These are phyloP conservation scores for Geotrichum reessii DNA, from an alignment of 1,139 yeast species.

Conservation along the genomic window DNA sequence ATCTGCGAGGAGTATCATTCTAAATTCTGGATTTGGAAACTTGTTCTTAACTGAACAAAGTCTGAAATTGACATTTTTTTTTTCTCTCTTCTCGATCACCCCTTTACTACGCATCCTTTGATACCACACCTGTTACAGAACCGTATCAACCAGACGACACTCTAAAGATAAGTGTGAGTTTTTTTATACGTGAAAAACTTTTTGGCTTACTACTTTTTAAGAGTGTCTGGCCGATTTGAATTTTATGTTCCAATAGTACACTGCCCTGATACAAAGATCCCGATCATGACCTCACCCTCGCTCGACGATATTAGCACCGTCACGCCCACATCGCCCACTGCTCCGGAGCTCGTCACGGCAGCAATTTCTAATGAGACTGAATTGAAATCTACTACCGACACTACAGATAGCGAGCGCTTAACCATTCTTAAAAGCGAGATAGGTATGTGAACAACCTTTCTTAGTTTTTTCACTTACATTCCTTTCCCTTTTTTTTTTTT, in stretches of 20 bases:
- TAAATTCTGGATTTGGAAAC: not conserved
- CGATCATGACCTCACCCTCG: not conserved
- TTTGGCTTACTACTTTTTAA: not conserved
- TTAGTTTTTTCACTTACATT: not conserved
- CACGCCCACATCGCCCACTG: not conserved
- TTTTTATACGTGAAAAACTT: not conserved
- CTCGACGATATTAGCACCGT: not conserved
- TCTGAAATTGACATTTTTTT: not conserved
- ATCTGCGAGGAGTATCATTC: not conserved
- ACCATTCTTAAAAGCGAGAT: slow-evolving; percentile 15
- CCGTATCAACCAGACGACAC: not conserved
- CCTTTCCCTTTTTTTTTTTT: not conserved
- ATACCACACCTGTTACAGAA: not conserved
- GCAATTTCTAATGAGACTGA: not conserved
- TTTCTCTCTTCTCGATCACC: not conserved
- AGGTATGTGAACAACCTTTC: slow-evolving; percentile 20
- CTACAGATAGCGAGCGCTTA: slow-evolving; percentile 14
- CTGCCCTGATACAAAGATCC: not conserved
- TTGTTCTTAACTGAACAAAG: not conserved
- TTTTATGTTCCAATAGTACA: not conserved
- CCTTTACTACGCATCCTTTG: not conserved
- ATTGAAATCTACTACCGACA: not conserved
- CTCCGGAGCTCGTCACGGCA: not conserved
- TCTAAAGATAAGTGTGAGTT: not conserved
- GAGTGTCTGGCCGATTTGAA: not conserved